These are phyloP conservation scores for Acanthamoeba triangularis DNA, from an alignment of 208 protist genomes.

Conservation along the genomic window DNA sequence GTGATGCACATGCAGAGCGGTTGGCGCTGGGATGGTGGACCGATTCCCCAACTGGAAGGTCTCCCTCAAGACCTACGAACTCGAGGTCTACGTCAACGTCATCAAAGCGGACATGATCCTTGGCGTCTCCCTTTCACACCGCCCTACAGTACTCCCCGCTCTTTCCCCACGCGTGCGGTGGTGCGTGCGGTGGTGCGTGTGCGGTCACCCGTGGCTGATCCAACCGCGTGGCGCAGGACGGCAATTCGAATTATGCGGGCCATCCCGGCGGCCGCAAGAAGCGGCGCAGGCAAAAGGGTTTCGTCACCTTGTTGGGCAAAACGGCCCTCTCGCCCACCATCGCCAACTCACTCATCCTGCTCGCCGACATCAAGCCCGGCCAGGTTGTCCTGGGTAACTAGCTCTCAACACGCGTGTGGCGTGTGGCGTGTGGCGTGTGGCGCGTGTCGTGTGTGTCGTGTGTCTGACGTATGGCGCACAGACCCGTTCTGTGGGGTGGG, in stretches of 20 bases:
- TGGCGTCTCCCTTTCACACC: conserved; percentile 12
- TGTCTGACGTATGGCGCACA: neutral
- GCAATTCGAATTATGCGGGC: neutral
- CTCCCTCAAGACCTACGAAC: conserved; percentile 1
- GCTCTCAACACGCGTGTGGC: neutral
- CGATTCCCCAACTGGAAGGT: conserved; percentile 29
- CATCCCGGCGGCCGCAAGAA: conserved; percentile 37
- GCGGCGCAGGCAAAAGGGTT: conserved; percentile 26
- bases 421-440: too few species aligned
- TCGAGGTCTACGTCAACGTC: conserved; percentile 15
- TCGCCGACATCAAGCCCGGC: conserved; percentile 33
- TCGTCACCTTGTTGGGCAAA: conserved; percentile 19
- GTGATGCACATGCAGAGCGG: neutral
- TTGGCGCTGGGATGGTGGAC: neutral
- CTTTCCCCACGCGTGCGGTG: neutral
- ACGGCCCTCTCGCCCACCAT: conserved; percentile 60
- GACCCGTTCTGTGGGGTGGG: conserved; percentile 63
- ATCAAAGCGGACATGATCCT: neutral
- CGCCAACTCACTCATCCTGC: conserved; percentile 36
- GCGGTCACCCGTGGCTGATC: too few species aligned
- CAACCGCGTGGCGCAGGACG: neutral
- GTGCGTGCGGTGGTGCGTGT: neutral
- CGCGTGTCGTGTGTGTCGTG: neutral
- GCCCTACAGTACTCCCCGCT: neutral
- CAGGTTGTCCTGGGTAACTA: conserved; percentile 11